A percentile compares a stretch with the other conserved stretches of the same genome.
phyloP scores from a whole-genome alignment of 176 grass and related monocot genomes.

The Phoenix dactylifera region DNA sequence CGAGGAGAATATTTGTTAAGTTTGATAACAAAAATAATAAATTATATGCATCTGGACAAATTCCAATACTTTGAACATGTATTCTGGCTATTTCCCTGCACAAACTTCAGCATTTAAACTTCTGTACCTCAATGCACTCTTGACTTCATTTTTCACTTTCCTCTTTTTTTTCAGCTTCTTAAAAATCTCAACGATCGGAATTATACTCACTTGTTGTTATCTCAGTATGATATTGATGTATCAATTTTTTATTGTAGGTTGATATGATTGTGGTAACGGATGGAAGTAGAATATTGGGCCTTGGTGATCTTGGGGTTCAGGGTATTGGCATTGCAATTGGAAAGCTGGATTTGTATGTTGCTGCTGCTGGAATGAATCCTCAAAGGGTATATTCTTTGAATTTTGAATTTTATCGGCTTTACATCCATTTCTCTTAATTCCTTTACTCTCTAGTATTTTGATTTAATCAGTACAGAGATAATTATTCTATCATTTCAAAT shows the following conservation, averaged over 20 bases:
- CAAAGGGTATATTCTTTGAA: conserved; percentile 56
- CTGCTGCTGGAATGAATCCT: conserved; percentile 98
- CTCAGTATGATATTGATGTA: not conserved
- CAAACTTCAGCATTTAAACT: not conserved
- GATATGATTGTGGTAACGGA: conserved; percentile 99
- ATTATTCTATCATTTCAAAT: no score
- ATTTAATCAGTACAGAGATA: no score
- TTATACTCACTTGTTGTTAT: not conserved
- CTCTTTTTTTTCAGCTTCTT: no score
- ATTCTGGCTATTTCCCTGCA: not conserved
- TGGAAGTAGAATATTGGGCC: conserved; percentile 96
- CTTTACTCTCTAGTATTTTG: not conserved
- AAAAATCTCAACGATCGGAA: no score
- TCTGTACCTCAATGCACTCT: not conserved
- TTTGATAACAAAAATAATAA: no score
- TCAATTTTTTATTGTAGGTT: conserved; percentile 37
- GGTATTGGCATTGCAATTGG: conserved; percentile 95
- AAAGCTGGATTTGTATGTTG: conserved; percentile 94
- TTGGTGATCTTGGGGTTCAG: conserved; percentile 96
- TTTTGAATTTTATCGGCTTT: conserved; percentile 7
- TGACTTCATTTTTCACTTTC: no score
- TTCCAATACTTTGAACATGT: no score
- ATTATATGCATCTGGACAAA: no score
- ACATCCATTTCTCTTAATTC: conserved; percentile 7
- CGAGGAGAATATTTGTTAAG: no score